Conservation (phyloP, 140 eudicot genomes). For the Oenanthe javanica region DNA sequence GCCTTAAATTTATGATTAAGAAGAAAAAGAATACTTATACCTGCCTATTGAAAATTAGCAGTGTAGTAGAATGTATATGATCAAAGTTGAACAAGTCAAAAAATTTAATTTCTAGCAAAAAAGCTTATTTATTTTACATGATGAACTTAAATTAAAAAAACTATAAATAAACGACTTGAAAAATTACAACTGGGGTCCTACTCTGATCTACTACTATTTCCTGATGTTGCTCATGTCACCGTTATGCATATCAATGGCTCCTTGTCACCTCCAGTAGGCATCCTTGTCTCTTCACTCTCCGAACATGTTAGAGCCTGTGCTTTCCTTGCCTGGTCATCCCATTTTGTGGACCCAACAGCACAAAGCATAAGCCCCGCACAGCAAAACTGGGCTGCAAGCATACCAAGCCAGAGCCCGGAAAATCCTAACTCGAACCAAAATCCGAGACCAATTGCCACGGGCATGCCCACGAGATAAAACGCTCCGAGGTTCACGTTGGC, state of each 20-base stretch:
- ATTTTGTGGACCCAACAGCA: constrained; percentile 66
- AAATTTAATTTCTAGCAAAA: constrained; percentile 20
- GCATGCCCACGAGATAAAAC: constrained; percentile 66
- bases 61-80: too few species aligned
- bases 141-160: constrained; percentile 23
- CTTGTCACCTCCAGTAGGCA: constrained; percentile 28
- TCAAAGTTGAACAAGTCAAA: constrained; percentile 3
- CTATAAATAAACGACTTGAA: constrained; percentile 9
- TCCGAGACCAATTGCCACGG: constrained; percentile 56
- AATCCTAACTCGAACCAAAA: constrained; percentile 49
- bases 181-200: constrained; percentile 1
- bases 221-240: constrained; percentile 43
- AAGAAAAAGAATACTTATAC: too few species aligned
- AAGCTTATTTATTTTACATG: constrained; percentile 21
- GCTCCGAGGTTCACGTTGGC: constrained; percentile 72
- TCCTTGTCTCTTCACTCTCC: constrained; percentile 23
- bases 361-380: constrained; percentile 72
- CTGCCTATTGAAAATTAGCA: too few species aligned
- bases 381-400: constrained; percentile 65
- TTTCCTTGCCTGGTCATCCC: constrained; percentile 54
- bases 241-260: constrained; percentile 47
- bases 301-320: constrained; percentile 60
- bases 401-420: constrained; percentile 70
- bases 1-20: too few species aligned
- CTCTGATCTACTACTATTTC: background rate